Base-by-base conservation (phyloP, 2,329 filamentous ascomycete species). In the Bretziella fagacearum region DNA sequence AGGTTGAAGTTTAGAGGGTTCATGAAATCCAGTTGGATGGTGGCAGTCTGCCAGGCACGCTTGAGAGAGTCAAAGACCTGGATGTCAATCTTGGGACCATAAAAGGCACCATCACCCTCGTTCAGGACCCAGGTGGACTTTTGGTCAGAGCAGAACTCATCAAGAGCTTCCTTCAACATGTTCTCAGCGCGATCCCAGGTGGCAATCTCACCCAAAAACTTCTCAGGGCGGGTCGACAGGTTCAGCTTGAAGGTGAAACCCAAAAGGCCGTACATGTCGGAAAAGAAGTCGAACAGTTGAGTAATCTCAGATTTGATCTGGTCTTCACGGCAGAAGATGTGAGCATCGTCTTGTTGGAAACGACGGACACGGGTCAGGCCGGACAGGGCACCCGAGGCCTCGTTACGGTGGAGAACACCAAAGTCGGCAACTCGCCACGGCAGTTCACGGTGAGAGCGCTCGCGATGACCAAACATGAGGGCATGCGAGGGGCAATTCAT, bases 401-500 rank as follows among this genome's bases (percentile, higher is more conserved):
- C 91, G 60, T 98, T 96, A 49, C 91, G 76, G 66, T 98, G 91
- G 45, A 98, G 70, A 22, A 93, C 84, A 62, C 89, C 89, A 62
- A 96, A 96, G 61, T 98, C 91, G 44, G 91, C 89, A 65, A 94
- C 82, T 58, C 91, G 75, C 65, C 93, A 80, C 23, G 91, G 91
- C 50, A 98, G 68, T 56, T 96, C 86, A 57, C 82, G 73, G 63
- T 53, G 52, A 43, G 49, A 51, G 20, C 52, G 51, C 45, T 53
- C 52, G 22, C 52, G 49, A 29, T 53, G 52, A 20, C 49, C 52
- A 18, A 53, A 53, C 49, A 53, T 49, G 6, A 53, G 67, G 63
- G 84, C 93, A 64, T 96, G 89, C 23, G 86, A 86, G 3, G 91
- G 91, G 65, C 91, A 98, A 67, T 96, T 96, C 91, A 96, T 96